Evolutionary conservation across 305 asterid species (phyloP), one percentile per base, ranked within the genome.

Genomic region (Ilex paraguariensis): DNA sequence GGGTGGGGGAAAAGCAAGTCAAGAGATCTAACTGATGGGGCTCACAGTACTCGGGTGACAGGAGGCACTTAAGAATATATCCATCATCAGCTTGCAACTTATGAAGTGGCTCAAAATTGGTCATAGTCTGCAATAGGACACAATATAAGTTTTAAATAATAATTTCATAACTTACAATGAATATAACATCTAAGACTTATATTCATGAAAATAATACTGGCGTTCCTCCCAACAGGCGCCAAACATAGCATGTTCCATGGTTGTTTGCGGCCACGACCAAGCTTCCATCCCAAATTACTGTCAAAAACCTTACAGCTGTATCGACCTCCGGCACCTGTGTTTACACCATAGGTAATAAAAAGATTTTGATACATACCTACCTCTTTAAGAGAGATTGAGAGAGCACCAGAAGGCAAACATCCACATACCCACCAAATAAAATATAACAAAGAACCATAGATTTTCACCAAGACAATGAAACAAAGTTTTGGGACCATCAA

Each of bases 221-320:
- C 62, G 86, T 90, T 65, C 97, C 98, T 33, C 79, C 83, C 75
- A 89, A 66, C 74, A 90, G 76, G 68, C 97, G 94, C 96, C 98
- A 92, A 21, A 90, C 97, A 51, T 90, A 92, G 75, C 98, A 92
- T 32, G 95, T 92, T 61, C 98, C 98, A 4, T 73, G 78, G 65
- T 92, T 89, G 74, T 92, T 92, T 56, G 98, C 98, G 42, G 98
- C 98, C 59, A 87, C 98, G 36, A 89, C 95, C 76, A 92, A 75
- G 82, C 98, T 87, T 62, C 98, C 98, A 39, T 92, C 96, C 98
- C 98, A 92, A 97, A 92, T 92, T 54, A 92, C 87, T 31, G 96
- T 87, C 82, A 90, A 78, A 15, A 96, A 92, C 57, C 98, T 73
- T 54, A 92, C 92, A 40, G 98, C 96, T 44, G 96, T 90, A 75